phyloP scores from a whole-genome alignment of 2,329 filamentous ascomycete genomes.

The Colletotrichum higginsianum region DNA sequence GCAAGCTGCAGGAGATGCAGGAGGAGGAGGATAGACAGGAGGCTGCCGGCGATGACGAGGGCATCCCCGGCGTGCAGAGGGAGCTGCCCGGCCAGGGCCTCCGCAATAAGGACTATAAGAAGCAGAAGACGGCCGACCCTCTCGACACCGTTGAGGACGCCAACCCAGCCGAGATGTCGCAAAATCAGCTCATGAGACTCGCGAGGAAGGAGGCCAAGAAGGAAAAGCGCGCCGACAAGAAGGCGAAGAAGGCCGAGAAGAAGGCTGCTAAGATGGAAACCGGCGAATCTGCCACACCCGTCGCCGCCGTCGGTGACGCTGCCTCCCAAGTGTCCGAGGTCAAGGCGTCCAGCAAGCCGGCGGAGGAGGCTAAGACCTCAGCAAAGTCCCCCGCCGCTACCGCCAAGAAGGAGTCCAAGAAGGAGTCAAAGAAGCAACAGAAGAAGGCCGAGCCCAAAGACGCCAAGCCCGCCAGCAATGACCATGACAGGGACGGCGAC shows the following conservation, averaged over 20 bases:
- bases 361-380: conserved; percentile 63
- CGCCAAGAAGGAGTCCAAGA: conserved; percentile 64
- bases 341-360: conserved; percentile 70
- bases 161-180: conserved; percentile 44
- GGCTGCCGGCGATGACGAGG: conserved; percentile 58
- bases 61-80: conserved; percentile 68
- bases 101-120: conserved; percentile 68
- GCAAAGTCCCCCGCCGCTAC: conserved; percentile 54
- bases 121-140: conserved; percentile 60
- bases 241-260: conserved; percentile 52
- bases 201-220: conserved; percentile 51
- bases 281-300: conserved; percentile 52
- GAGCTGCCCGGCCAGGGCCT: conserved; percentile 77
- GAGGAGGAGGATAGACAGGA: conserved; percentile 60
- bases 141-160: conserved; percentile 40
- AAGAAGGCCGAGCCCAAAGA: conserved; percentile 50
- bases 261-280: conserved; percentile 45
- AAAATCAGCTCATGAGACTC: conserved; percentile 41
- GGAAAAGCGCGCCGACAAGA: conserved; percentile 64
- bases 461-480: conserved; percentile 30
- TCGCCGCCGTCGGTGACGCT: conserved; percentile 33
- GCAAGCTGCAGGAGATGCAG: conserved; percentile 79
- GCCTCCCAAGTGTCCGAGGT: conserved; percentile 53
- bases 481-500: conserved; percentile 37
- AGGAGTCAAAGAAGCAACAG: conserved; percentile 57